Percentiles rank a stretch among this genome's conserved stretches.
Conservation (phyloP, 169 alveolate genomes). For the Besnoitia besnoiti region DNA sequence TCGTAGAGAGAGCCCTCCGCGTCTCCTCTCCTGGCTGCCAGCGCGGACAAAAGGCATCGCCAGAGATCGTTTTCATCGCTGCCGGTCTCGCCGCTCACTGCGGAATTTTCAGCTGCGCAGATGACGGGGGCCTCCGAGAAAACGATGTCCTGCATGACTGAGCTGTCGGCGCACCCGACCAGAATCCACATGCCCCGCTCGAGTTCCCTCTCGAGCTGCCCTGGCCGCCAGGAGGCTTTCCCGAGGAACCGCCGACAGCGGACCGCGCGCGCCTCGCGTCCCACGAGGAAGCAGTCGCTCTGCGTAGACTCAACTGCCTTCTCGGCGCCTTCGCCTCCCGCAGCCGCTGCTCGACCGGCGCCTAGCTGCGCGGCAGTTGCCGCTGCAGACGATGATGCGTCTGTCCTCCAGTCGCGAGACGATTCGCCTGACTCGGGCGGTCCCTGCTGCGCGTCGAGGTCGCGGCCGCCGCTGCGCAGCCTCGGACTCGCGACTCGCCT, state of each 20-base stretch:
- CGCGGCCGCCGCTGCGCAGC: no score
- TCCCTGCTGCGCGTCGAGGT: no score
- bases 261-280: no score
- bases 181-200: conserved; percentile 16
- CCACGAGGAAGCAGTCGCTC: no score
- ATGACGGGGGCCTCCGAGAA: background rate
- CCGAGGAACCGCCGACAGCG: conserved; percentile 20
- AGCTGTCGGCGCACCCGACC: conserved; percentile 31
- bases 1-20: background rate
- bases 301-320: no score
- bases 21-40: background rate
- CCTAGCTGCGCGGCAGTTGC: no score
- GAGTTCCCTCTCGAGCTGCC: conserved; percentile 33
- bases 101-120: background rate
- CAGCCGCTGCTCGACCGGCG: no score
- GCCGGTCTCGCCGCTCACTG: background rate
- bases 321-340: no score
- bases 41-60: conserved; percentile 1
- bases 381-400: no score
- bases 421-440: no score
- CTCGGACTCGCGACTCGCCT: no score
- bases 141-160: conserved; percentile 32
- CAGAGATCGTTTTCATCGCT: conserved; percentile 12
- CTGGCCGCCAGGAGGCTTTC: conserved; percentile 10
- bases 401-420: no score